Conservation (phyloP, 78 protist genomes). For the Dictyostelium purpureum region DNA sequence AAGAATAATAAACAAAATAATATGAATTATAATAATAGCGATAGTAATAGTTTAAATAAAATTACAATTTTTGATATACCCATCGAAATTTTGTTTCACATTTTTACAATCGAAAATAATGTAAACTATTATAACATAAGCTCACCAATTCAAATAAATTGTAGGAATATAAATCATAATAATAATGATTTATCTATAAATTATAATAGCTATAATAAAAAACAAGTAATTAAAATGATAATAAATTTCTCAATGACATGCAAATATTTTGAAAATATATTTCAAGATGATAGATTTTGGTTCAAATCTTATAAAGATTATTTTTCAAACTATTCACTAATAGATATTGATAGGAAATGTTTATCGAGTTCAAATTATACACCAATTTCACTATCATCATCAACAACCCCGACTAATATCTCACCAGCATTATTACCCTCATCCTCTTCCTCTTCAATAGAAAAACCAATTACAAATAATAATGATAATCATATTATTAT, state of each 20-base stretch:
- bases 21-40: not conserved
- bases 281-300: constrained; percentile 42
- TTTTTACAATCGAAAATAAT: not conserved
- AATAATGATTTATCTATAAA: not conserved
- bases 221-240: not conserved
- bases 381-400: not conserved
- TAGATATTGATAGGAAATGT: constrained; percentile 19
- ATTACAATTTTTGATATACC: not conserved
- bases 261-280: not conserved
- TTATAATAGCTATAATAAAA: not conserved
- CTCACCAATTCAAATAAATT: not conserved
- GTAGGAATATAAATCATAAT: not conserved
- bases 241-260: constrained; percentile 14
- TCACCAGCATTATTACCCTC: not conserved
- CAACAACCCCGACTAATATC: not conserved
- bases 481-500: too few species aligned
- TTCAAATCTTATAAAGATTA: not conserved
- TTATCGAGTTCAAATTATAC: not conserved
- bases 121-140: not conserved
- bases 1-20: not conserved
- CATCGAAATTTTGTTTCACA: constrained; percentile 8
- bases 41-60: not conserved
- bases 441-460: too few species aligned
- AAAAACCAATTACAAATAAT: too few species aligned
- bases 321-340: not conserved